Percentiles rank a stretch among this genome's conserved stretches.
Evolutionary conservation across 768 basidiomycete species (phyloP).

Genomic region (Rubroboletus pulcherrimus): DNA sequence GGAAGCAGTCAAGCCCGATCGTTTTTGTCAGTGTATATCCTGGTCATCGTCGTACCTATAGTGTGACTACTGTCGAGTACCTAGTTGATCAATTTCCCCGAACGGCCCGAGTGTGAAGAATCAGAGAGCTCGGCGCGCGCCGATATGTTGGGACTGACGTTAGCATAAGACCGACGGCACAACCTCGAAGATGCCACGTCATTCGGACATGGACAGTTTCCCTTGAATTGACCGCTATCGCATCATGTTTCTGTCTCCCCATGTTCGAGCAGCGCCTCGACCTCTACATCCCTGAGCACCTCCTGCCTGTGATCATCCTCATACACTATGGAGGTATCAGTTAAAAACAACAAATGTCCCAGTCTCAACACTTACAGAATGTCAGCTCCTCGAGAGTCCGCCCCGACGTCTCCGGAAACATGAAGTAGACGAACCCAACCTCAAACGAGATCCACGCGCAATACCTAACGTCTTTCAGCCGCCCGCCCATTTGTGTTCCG

Average conservation of each 20-base stretch:
- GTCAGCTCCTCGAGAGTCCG: conserved; percentile 18
- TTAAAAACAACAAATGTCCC: too few relatives aligned
- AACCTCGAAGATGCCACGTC: background rate
- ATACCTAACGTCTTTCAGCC: conserved; percentile 8
- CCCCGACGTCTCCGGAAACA: conserved; percentile 22
- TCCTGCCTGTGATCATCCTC: background rate
- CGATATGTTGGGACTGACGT: too few relatives aligned
- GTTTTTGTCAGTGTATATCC: too few relatives aligned
- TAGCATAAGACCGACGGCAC: background rate
- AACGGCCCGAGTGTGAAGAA: too few relatives aligned
- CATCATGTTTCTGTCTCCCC: background rate
- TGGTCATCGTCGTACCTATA: too few relatives aligned
- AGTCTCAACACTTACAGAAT: conserved; percentile 9
- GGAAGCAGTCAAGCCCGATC: too few relatives aligned
- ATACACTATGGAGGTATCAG: background rate
- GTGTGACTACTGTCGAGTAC: too few relatives aligned
- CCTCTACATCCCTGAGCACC: background rate
- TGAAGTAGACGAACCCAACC: conserved; percentile 12
- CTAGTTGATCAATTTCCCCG: too few relatives aligned
- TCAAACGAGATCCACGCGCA: conserved; percentile 14
- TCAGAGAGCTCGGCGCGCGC: too few relatives aligned
- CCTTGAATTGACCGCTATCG: background rate
- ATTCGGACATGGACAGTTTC: too few relatives aligned
- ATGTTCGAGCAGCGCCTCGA: background rate
- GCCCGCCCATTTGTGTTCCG: accelerated